Evolutionary conservation across 176 grass and related monocot genomes (phyloP), one percentile per base, ranked within the genome.

Genomic region (Urochloa ruziziensis): DNA sequence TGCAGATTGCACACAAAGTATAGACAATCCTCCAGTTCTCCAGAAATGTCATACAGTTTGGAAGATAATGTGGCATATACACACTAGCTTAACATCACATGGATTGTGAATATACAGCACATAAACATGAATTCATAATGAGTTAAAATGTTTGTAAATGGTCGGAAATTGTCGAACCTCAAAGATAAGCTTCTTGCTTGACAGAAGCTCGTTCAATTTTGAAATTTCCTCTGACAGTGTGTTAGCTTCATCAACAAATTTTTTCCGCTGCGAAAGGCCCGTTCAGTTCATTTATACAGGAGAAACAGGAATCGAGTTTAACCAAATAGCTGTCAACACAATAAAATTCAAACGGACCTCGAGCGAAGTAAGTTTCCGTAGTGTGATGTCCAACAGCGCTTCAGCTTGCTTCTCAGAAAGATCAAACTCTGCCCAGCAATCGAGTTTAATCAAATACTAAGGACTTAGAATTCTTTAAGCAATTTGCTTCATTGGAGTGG

Each of bases 351-450:
- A 63, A 65, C 6, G 71, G 88, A 98, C 96, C 93, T 98, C 96
- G 63, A 98, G 89, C 19, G 85, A 89, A 80, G 96, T 98, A 73
- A 98, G 87, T 84, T 95, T 98, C 74, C 91, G 88, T 17, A 98
- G 86, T 70, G 96, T 93, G 67, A 98, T 98, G 82, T 98, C 96
- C 80, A 98, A 80, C 36, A 95, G 70, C 33, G 96, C 91, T 89
- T 93, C 93, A 70, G 96, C 93, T 94, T 98, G 96, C 77, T 94
- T 98, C 75, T 87, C 82, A 79, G 93, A 95, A 63, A 98, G 85
- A 80, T 73, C 67, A 79, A 79, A 98, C 83, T 90, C 96, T 98
- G 75, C 70, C 75, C 47, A 84, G n/a, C n/a, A n/a, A n/a, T n/a
- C n/a, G n/a, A n/a, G n/a, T n/a, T n/a, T 37, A 36, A 67, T 74